phyloP scores from a whole-genome alignment of 805 yeast species.

The Huiozyma sinensis region DNA sequence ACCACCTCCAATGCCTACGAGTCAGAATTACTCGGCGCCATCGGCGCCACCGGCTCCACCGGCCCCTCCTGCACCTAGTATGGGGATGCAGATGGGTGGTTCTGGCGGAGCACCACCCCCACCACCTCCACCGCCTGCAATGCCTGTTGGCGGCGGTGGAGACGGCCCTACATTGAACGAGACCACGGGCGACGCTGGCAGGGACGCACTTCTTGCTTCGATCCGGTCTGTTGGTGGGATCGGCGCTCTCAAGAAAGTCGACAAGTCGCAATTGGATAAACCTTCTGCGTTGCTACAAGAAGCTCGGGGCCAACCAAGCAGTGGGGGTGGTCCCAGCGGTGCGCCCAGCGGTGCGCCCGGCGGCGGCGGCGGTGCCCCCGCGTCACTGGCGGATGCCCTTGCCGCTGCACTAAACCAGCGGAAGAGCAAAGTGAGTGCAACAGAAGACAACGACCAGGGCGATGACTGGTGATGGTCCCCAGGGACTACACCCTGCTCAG shows the following conservation, averaged over 20 bases:
- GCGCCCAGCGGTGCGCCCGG: constrained; percentile 31
- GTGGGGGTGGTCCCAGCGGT: constrained; percentile 12
- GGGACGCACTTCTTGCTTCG: constrained; percentile 80
- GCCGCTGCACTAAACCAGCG: constrained; percentile 78
- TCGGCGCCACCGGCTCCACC: constrained; percentile 11
- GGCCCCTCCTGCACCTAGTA: constrained; percentile 1
- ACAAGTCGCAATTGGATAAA: constrained; percentile 70
- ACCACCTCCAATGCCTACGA: constrained; percentile 10
- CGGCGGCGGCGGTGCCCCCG: constrained; percentile 42
- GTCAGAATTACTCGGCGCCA: constrained; percentile 5
- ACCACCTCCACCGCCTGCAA: constrained; percentile 13
- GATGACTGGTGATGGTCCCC: constrained; percentile 51
- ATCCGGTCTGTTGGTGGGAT: constrained; percentile 65
- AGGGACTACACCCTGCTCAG: too few species aligned
- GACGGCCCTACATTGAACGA: constrained; percentile 14
- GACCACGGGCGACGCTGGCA: constrained; percentile 39
- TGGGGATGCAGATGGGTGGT: constrained; percentile 3
- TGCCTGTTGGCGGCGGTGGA: constrained; percentile 3
- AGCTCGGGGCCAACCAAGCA: constrained; percentile 46
- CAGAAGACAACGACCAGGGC: constrained; percentile 68
- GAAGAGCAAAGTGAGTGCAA: constrained; percentile 81
- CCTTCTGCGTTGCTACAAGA: constrained; percentile 67
- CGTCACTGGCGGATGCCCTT: constrained; percentile 71
- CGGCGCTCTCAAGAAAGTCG: constrained; percentile 60
- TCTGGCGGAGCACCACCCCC: constrained; percentile 13